Percentiles rank a stretch among this genome's conserved stretches.
Conservation (phyloP, 768 basidiomycete species). For the Hygrocybe punicea region DNA sequence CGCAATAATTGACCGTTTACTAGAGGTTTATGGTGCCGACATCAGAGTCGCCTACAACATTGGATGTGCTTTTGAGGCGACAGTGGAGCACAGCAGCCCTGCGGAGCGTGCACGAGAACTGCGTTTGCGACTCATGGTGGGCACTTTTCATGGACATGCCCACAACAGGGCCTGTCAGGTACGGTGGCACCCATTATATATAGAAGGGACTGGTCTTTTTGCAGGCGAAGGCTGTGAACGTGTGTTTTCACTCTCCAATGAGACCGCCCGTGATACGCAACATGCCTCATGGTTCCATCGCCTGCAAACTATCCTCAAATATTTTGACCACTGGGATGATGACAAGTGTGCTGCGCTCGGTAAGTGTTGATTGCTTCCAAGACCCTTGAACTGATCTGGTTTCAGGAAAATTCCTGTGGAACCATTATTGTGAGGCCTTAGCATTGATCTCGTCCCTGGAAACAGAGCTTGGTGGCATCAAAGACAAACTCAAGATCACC, state of each 20-base stretch:
- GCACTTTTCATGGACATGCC: constrained; percentile 23
- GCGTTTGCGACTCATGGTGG: constrained; percentile 9
- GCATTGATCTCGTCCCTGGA: neutral
- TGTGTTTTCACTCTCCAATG: constrained; percentile 19
- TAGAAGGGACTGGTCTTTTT: constrained; percentile 18
- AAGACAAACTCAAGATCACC: neutral
- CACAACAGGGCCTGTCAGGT: constrained; percentile 24
- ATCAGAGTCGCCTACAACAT: constrained; percentile 21
- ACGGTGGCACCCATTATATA: constrained; percentile 17
- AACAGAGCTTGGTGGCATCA: neutral
- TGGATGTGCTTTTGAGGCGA: constrained; percentile 22
- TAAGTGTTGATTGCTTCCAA: neutral
- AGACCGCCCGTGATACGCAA: constrained; percentile 14
- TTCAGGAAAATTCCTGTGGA: neutral
- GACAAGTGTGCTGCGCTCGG: constrained; percentile 8
- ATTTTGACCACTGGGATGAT: constrained; percentile 10
- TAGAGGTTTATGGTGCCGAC: constrained; percentile 12
- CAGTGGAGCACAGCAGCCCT: constrained; percentile 17
- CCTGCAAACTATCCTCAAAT: constrained; percentile 9
- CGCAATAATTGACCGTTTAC: constrained; percentile 16
- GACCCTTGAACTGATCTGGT: neutral
- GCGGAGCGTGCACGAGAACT: constrained; percentile 8
- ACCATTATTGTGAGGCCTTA: neutral
- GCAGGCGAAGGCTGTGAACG: constrained; percentile 22
- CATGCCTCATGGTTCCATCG: constrained; percentile 13